phyloP scores from a whole-genome alignment of 768 basidiomycete species.

The Russula griseocarnosa region DNA sequence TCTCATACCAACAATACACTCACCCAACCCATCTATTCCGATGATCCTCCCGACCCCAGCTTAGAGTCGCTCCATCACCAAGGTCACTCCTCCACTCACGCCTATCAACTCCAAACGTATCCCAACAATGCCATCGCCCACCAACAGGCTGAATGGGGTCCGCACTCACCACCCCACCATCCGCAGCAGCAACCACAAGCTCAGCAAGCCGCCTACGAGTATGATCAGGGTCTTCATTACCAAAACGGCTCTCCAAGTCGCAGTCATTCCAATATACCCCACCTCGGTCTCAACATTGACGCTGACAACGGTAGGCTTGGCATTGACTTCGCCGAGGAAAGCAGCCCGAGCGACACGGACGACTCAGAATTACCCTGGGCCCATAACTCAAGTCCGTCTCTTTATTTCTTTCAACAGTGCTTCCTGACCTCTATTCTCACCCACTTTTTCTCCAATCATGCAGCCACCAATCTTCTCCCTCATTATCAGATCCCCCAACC shows the following conservation, averaged over 20 bases:
- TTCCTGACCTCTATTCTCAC: constrained; percentile 4
- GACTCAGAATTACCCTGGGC: constrained; percentile 60
- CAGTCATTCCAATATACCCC: constrained; percentile 36
- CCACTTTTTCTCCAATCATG: constrained; percentile 1
- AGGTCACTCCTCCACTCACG: constrained; percentile 71
- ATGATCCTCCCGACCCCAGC: constrained; percentile 47
- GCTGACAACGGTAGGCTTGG: constrained; percentile 55
- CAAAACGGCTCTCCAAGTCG: constrained; percentile 33
- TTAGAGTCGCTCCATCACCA: constrained; percentile 45
- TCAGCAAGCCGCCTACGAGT: constrained; percentile 28
- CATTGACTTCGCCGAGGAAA: constrained; percentile 48
- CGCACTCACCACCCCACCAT: constrained; percentile 34
- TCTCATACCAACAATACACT: constrained; percentile 51
- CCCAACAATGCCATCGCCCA: constrained; percentile 41
- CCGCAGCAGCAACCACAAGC: constrained; percentile 29
- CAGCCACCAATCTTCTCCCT: constrained; percentile 16
- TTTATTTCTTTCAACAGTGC: not conserved
- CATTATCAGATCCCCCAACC: constrained; percentile 16
- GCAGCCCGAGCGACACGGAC: constrained; percentile 43
- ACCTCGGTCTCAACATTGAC: constrained; percentile 45
- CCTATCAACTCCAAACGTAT: constrained; percentile 75
- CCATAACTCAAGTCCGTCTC: constrained; percentile 23
- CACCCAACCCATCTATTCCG: constrained; percentile 44
- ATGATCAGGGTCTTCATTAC: constrained; percentile 23
- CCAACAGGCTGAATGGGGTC: constrained; percentile 28